These are phyloP conservation scores for Hericium erinaceus DNA, from an alignment of 768 basidiomycete species.

Conservation along the genomic window DNA sequence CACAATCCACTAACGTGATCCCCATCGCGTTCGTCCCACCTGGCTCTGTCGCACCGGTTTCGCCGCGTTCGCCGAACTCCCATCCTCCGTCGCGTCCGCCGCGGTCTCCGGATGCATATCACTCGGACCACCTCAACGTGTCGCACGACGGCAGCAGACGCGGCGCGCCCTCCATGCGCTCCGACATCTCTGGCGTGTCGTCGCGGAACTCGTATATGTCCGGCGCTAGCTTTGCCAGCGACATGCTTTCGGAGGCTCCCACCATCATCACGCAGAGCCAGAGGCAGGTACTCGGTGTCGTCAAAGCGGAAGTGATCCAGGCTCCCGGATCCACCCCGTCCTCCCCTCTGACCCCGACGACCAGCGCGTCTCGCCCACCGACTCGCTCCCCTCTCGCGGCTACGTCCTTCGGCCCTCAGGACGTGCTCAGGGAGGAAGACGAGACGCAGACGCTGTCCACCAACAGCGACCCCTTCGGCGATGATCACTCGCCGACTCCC, in stretches of 20 bases:
- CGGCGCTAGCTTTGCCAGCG: slow-evolving; percentile 65
- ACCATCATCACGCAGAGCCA: slow-evolving; percentile 71
- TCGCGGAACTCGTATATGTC: slow-evolving; percentile 67
- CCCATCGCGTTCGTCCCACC: slow-evolving; percentile 71
- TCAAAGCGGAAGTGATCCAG: slow-evolving; percentile 72
- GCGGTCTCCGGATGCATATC: slow-evolving; percentile 53
- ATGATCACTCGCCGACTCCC: slow-evolving; percentile 34
- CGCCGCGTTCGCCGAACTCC: slow-evolving; percentile 9
- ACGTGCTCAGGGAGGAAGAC: slow-evolving; percentile 43
- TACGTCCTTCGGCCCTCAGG: slow-evolving; percentile 63
- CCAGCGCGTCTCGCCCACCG: slow-evolving; percentile 32
- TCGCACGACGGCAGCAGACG: slow-evolving; percentile 37
- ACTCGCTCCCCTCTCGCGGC: slow-evolving; percentile 60
- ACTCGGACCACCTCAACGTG: slow-evolving; percentile 54
- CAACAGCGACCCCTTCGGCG: slow-evolving; percentile 51
- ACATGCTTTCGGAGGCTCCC: slow-evolving; percentile 72
- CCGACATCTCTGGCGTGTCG: slow-evolving; percentile 41
- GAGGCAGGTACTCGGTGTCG: slow-evolving; percentile 66
- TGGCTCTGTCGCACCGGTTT: slow-evolving; percentile 27
- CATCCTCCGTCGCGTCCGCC: slow-evolving; percentile 31
- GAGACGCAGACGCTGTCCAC: slow-evolving; percentile 21
- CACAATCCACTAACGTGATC: slow-evolving; percentile 78
- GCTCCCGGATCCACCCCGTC: slow-evolving; percentile 17
- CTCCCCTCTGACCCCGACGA: slow-evolving; percentile 20
- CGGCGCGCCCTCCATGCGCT: slow-evolving; percentile 29